Base-by-base conservation (phyloP, 2,329 filamentous ascomycete genomes). In the Penicillium palitans region DNA sequence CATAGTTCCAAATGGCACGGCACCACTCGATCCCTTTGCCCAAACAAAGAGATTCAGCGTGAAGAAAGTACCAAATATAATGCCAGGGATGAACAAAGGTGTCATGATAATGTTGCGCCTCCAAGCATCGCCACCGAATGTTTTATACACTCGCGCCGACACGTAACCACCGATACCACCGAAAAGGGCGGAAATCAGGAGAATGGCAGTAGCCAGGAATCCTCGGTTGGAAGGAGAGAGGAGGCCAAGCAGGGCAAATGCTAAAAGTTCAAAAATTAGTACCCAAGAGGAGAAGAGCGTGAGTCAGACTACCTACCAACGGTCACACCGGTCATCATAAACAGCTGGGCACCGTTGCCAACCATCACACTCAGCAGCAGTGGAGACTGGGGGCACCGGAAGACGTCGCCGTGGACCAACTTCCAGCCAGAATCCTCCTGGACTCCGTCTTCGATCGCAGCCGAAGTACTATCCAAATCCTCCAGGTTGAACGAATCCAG, bases 361-460 rank as follows among this genome's bases (percentile, higher is more conserved):
- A 97, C 83, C 62, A 99, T 83, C 7, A 99, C 82, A 56, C 93
- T 93, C 21, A 99, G 83, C 15, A 97, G 80, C 29, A 99, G 83
- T 1, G 93, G 90, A 60, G 90, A 87, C 64, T 88, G 86, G 4
- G 95, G 95, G 12, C 89, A 87, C 57, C 95, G 89, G 83, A 99
- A 99, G 33, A 98, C 93, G 74, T 99, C 95, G 54, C 95, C 95
- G 69, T 99, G 95, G 0, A 99, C 93, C 48, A 99, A 80, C 78
- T 99, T 99, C 95, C 95, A 99, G 61, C 95, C 95, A 10, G 93
- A 97, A 75, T 99, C 95, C 71, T 99, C 95, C 74, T 96, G 93
- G 0, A 98, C 90, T 35, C 93, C 93, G 69, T 98, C 93, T 66
- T 97, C 93, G 6, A 92, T 81, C 10, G 80, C 78, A 10, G 83